phyloP scores from a whole-genome alignment of 345 rosid species.

The Atalantia buxifolia region DNA sequence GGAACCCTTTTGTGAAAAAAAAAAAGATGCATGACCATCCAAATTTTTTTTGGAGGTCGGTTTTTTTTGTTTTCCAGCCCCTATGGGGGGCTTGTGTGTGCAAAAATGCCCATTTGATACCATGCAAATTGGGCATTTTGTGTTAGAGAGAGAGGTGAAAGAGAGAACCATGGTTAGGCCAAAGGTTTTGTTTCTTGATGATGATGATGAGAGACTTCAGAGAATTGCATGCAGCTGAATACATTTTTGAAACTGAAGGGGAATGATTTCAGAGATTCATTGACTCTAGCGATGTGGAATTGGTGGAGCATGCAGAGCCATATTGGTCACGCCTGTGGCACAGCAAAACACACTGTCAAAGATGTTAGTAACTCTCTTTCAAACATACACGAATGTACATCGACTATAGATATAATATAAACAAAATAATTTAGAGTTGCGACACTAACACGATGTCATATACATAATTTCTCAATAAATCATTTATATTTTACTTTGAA shows the following conservation, averaged over 20 bases:
- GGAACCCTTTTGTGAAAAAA: constrained; percentile 40
- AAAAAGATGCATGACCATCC: constrained; percentile 34
- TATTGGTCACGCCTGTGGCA: constrained; percentile 85
- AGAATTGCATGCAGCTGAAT: constrained; percentile 12
- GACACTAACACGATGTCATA: no score
- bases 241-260: constrained; percentile 4
- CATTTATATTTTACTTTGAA: no score
- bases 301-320: constrained; percentile 60
- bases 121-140: constrained; percentile 36
- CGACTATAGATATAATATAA: neutral
- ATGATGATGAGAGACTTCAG: constrained; percentile 30
- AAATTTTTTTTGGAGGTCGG: constrained; percentile 31
- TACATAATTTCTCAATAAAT: no score
- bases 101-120: constrained; percentile 39
- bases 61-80: constrained; percentile 32
- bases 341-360: constrained; percentile 98
- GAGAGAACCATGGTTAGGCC: constrained; percentile 88
- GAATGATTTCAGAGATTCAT: constrained; percentile 14
- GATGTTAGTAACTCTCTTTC: constrained; percentile 44
- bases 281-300: constrained; percentile 59
- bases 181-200: constrained; percentile 31
- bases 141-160: constrained; percentile 35
- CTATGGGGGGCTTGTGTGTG: constrained; percentile 53
- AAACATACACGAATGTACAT: neutral
- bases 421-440: no score